Percentiles rank a stretch among this genome's conserved stretches.
phyloP scores from a whole-genome alignment of 75 land plant genomes.

The Sequoia sempervirens region DNA sequence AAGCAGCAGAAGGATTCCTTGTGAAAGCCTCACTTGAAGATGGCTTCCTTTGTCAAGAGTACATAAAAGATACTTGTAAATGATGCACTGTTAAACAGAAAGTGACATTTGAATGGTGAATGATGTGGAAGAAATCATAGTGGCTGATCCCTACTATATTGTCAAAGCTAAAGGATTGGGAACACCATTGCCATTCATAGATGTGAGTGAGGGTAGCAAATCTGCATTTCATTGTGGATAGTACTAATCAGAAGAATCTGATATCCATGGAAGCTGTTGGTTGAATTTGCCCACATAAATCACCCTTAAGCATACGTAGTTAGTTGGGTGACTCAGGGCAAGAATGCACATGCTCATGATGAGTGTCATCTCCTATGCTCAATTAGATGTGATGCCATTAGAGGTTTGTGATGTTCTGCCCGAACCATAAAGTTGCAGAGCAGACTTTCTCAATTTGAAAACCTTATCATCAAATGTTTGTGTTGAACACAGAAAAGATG shows the following conservation, averaged over 20 bases:
- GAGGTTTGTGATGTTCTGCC: neutral
- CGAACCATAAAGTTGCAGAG: neutral
- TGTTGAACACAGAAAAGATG: neutral
- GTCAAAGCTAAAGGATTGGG: no score
- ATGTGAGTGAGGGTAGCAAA: neutral
- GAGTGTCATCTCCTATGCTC: neutral
- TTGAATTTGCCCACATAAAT: neutral
- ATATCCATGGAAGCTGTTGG: no score
- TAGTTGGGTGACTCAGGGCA: neutral
- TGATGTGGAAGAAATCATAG: neutral
- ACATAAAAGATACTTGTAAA: neutral
- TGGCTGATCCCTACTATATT: neutral
- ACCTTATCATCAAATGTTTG: no score
- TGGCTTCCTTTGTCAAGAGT: neutral
- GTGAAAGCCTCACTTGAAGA: neutral
- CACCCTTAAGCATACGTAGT: neutral
- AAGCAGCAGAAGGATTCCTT: neutral
- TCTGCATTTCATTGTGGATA: neutral
- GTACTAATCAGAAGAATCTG: no score
- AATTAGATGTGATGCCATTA: neutral
- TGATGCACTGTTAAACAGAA: neutral
- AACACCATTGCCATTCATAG: neutral
- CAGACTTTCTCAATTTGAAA: no score
- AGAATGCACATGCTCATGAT: neutral
- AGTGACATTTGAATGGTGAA: neutral